These are phyloP conservation scores for Xylariaceae sp. DNA, from an alignment of 2,329 filamentous ascomycete species.

Conservation along the genomic window DNA sequence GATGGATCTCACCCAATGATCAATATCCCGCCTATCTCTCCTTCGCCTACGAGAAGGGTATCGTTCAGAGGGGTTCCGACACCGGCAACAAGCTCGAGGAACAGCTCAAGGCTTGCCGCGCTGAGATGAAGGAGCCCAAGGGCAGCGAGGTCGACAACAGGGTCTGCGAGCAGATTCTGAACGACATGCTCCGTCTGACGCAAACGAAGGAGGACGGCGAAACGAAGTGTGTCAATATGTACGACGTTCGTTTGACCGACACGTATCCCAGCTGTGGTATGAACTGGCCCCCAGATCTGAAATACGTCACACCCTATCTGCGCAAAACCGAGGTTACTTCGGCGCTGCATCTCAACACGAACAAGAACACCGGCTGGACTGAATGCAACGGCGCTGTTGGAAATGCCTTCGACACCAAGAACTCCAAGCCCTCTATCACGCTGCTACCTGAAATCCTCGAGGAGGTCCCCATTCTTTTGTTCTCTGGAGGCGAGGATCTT, in stretches of 20 bases:
- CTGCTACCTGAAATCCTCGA: constrained; percentile 77
- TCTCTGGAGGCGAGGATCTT: constrained; percentile 89
- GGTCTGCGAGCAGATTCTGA: constrained; percentile 75
- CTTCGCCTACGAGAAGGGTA: constrained; percentile 72
- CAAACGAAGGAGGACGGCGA: constrained; percentile 49
- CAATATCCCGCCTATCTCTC: constrained; percentile 87
- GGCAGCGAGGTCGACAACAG: constrained; percentile 63
- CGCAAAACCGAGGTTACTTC: constrained; percentile 72
- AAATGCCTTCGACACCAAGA: constrained; percentile 63
- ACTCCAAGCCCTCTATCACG: constrained; percentile 70
- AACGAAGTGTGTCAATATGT: constrained; percentile 84
- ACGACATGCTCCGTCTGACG: constrained; percentile 67
- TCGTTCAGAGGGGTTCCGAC: constrained; percentile 67
- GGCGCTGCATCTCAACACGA: constrained; percentile 78
- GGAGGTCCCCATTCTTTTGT: constrained; percentile 77
- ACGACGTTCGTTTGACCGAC: constrained; percentile 86
- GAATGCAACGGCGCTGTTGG: constrained; percentile 85
- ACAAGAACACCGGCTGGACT: constrained; percentile 83
- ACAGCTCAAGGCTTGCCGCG: constrained; percentile 67
- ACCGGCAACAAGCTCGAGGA: constrained; percentile 64
- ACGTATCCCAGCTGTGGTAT: constrained; percentile 83
- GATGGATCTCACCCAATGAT: constrained; percentile 88
- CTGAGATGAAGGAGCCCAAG: constrained; percentile 51
- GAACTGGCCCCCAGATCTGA: constrained; percentile 94
- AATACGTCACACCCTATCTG: constrained; percentile 76